These are phyloP conservation scores for Fusarium nodosum DNA, from an alignment of 2,329 filamentous ascomycete genomes.

Conservation along the genomic window DNA sequence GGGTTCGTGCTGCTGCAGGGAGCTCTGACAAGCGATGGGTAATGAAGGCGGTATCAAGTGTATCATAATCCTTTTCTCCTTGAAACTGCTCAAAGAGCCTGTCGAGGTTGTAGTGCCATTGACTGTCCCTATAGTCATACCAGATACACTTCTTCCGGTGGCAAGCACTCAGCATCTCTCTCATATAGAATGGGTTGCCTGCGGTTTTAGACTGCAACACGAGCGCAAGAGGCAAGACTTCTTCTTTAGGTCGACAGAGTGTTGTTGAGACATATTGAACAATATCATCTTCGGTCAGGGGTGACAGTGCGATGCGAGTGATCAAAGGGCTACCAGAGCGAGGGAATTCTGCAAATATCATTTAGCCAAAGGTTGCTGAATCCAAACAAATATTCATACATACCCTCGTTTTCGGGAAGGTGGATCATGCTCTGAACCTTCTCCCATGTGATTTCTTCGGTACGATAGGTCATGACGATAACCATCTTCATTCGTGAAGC, in stretches of 20 bases:
- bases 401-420: constrained; percentile 67
- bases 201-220: constrained; percentile 90
- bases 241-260: constrained; percentile 78
- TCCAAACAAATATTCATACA: constrained; percentile 2
- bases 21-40: constrained; percentile 82
- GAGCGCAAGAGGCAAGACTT: constrained; percentile 81
- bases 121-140: constrained; percentile 87
- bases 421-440: constrained; percentile 68
- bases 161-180: constrained; percentile 90
- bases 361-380: constrained; percentile 40
- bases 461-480: constrained; percentile 81
- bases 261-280: constrained; percentile 86
- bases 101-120: constrained; percentile 89
- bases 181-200: constrained; percentile 91
- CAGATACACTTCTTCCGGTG: constrained; percentile 89
- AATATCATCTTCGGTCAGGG: constrained; percentile 84
- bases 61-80: constrained; percentile 81
- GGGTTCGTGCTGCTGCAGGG: constrained; percentile 77
- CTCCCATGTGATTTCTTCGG: constrained; percentile 72
- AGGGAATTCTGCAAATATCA: constrained; percentile 56
- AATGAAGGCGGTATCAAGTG: constrained; percentile 86
- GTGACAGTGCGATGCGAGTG: constrained; percentile 78
- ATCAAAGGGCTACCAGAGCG: constrained; percentile 66
- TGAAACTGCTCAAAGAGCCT: constrained; percentile 88
- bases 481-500: constrained; percentile 83